Evolutionary conservation across 1,139 yeast genomes (phyloP), one percentile per base, ranked within the genome.

Genomic region (Debaryomyces coudertii): DNA sequence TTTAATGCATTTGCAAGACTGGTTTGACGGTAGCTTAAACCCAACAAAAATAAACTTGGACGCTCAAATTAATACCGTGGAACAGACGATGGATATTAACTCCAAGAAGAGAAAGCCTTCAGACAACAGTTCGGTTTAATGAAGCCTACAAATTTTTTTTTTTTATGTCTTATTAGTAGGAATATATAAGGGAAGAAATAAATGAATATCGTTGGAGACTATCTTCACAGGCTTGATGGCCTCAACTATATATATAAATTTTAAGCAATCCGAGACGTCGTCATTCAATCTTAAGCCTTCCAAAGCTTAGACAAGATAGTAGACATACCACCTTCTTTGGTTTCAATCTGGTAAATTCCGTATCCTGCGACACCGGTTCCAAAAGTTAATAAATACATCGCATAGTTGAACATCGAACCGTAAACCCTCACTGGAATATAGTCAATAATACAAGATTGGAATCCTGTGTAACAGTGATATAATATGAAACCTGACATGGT

Each of bases 381-480:
- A 7, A 82, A 65, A 43, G 84, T 80, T 57, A 92, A 76, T 42
- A 86, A 65, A 54, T 77, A 76, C 73, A 81, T 76, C 46, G 93
- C 88, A 39, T 75, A 62, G 47, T 73, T 77, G 68, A 87, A 87
- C 78, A 86, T 79, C 36, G 73, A 60, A 7, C 96, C 95, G 64
- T 84, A 92, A 33, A 85, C 89, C 65, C 97, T 81, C 66, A 76
- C 74, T 45, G 97, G 97, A 52, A 92, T 85, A 69, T 90, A 90
- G 68, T 92, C 97, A 50, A 84, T 81, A 61, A 92, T 90, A 71
- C 97, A 89, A 34, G 95, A 77, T 60, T 83, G 84, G 69, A 92
- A 80, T 0, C 97, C 98, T 47, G 83, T 77, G 66, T 87, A 88
- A 48, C 85, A 77, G 70, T 92, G 97, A 56, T 82, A 76, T 53